Base-by-base conservation (phyloP, 106 monocot species). In the Hemerocallis citrina region DNA sequence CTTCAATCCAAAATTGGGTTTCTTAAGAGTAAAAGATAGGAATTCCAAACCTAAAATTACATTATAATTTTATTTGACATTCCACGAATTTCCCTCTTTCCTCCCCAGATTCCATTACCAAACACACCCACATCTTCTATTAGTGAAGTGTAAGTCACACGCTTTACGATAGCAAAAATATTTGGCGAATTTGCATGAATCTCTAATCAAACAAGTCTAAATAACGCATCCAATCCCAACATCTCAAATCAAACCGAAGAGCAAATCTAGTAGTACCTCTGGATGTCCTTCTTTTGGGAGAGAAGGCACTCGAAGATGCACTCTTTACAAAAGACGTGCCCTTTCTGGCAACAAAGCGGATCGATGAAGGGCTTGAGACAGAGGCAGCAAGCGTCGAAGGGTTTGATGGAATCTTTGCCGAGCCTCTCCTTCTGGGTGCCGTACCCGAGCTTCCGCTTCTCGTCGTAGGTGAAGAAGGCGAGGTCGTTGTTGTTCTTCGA, bases 401-500 rank as follows among this genome's bases (percentile, higher is more conserved):
- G 95, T 69, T 90, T 95, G 78, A 95, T 95, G 11, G 89, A 90
- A 74, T 95, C 95, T 65, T 72, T 95, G 6, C 95, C 89, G 28
- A 95, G 76, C 21, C 95, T 68, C 74, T 95, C 95, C 75, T 58
- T 64, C 69, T 95, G 95, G 29, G 90, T 95, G 15, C 95, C 95
- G 59, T 90, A 95, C 20, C 95, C 95, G 47, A 95, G 80, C 83
- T 86, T 95, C 57, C 71, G 61, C 76, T 90, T 95, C 86, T 95
- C 95, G 24, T 95, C 95, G 66, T 95, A 84, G 0, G 95, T 95
- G 83, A 86, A 95, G 84, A 89, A 95, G 4, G 95, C 89, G 37
- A 95, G 89, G 46, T 95, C 89, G 67, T 95, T 95, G 78, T 95
- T 95, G 86, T 95, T 95, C 86, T 95, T 95, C 46, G 89, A 90